Evolutionary conservation across 2,329 filamentous ascomycete species (phyloP).

Genomic region (Mycosphaerella sp.): DNA sequence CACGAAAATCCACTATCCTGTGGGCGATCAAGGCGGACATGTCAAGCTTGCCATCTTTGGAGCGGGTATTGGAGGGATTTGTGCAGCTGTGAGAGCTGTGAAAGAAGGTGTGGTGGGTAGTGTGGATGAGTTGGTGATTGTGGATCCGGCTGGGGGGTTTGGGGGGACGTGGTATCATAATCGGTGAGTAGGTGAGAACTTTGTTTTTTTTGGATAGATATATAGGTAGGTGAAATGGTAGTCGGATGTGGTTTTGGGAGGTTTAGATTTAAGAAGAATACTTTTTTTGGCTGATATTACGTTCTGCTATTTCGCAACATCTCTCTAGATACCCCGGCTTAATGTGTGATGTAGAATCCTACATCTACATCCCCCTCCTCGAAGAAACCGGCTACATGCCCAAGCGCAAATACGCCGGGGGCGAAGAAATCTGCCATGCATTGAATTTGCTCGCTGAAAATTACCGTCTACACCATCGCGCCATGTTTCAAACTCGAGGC

Average conservation of each 20-base stretch:
- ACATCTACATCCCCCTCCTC: conserved; percentile 52
- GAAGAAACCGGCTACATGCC: conserved; percentile 58
- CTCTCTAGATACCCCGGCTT: conserved; percentile 39
- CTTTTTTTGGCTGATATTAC: conserved; percentile 1
- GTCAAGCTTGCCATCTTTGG: conserved; percentile 36
- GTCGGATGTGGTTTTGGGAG: no score
- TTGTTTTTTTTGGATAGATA: no score
- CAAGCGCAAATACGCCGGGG: conserved; percentile 43
- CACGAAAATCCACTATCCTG: conserved; percentile 16
- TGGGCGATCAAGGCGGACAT: conserved; percentile 14
- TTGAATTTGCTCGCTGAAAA: conserved; percentile 41
- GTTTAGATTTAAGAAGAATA: no score
- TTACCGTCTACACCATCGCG: conserved; percentile 39
- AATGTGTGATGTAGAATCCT: conserved; percentile 54
- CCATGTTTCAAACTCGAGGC: conserved; percentile 45
- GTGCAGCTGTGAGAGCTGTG: conserved; percentile 38
- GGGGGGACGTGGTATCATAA: conserved; percentile 49
- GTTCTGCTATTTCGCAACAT: no score
- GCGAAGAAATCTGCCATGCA: conserved; percentile 44
- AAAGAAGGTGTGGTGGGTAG: conserved; percentile 31
- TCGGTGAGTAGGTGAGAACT: no score
- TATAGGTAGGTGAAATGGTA: no score
- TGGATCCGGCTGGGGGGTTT: conserved; percentile 45
- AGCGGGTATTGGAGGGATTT: conserved; percentile 41
- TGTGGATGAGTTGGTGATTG: conserved; percentile 36